phyloP scores from a whole-genome alignment of 495 filamentous ascomycete genomes.

The Sabuloglossum arenarium region DNA sequence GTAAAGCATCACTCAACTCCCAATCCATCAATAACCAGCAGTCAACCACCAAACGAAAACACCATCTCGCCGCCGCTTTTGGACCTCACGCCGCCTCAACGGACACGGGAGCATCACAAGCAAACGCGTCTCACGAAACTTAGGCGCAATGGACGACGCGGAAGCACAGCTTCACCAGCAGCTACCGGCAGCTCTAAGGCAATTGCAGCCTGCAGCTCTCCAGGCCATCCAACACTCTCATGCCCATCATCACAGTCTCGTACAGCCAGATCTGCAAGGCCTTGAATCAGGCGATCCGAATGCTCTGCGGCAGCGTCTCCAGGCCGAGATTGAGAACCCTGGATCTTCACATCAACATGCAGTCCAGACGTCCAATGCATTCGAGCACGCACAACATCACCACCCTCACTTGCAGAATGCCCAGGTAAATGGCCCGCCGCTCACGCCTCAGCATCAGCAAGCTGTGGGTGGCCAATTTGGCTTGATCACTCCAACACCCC shows the following conservation, averaged over 20 bases:
- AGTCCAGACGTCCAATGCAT: background rate
- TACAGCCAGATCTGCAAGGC: background rate
- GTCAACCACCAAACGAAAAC: background rate
- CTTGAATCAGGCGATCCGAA: background rate
- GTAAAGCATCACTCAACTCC: background rate
- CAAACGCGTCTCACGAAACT: background rate
- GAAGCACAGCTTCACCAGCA: background rate
- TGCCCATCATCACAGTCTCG: background rate
- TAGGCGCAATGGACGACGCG: background rate
- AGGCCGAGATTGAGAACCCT: background rate
- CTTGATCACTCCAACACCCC: background rate
- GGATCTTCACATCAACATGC: background rate
- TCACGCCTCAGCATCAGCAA: conserved; percentile 1
- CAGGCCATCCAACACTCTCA: conserved; percentile 2
- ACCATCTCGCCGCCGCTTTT: no score
- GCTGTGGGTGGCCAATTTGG: background rate
- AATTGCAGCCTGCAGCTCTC: background rate
- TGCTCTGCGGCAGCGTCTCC: background rate
- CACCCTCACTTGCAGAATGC: background rate
- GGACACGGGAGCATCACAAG: background rate
- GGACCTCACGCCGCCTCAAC: background rate
- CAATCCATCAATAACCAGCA: background rate
- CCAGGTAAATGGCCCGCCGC: background rate
- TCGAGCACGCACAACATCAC: background rate
- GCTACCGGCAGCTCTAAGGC: background rate